Percentiles rank a stretch among this genome's conserved stretches.
Conservation (phyloP, 1,284 basidiomycete species). For the Schizophyllum commune region DNA sequence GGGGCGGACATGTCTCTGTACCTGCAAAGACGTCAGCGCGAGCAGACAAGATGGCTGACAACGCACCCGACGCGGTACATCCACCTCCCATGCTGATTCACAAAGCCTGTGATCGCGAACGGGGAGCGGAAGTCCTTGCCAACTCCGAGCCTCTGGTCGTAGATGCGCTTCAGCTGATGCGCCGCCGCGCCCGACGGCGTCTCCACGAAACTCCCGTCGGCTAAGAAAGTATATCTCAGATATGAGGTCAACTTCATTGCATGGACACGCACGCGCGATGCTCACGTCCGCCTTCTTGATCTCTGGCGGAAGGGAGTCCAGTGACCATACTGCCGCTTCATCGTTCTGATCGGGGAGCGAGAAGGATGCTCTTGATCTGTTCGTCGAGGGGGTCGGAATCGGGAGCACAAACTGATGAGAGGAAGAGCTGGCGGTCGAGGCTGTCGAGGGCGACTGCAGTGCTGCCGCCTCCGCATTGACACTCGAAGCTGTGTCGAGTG, state of each 20-base stretch:
- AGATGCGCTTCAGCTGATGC: constrained; percentile 63
- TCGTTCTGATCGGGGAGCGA: constrained; percentile 29
- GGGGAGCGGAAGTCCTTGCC: constrained; percentile 61
- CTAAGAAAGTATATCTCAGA: constrained; percentile 23
- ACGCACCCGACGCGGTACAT: constrained; percentile 70
- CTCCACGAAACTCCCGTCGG: constrained; percentile 69
- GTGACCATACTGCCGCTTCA: constrained; percentile 8
- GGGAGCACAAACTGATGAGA: constrained; percentile 33
- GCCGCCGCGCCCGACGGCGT: constrained; percentile 68
- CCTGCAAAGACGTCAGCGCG: background rate
- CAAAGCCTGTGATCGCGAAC: constrained; percentile 68
- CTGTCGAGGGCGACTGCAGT: constrained; percentile 16
- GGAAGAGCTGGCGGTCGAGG: constrained; percentile 14
- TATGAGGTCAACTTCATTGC: constrained; percentile 2
- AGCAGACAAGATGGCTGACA: constrained; percentile 2
- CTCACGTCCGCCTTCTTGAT: constrained; percentile 51
- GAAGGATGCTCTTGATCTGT: constrained; percentile 34
- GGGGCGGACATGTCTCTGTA: constrained; percentile 27
- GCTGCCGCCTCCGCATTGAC: no score
- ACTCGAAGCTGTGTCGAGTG: constrained; percentile 6
- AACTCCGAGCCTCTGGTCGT: constrained; percentile 61
- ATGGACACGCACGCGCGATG: constrained; percentile 47
- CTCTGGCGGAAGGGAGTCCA: constrained; percentile 29
- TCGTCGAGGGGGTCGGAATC: constrained; percentile 28
- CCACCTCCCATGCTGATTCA: constrained; percentile 69